These are phyloP conservation scores for Penicillium macrosclerotiorum DNA, from an alignment of 495 filamentous ascomycete genomes.

Conservation along the genomic window DNA sequence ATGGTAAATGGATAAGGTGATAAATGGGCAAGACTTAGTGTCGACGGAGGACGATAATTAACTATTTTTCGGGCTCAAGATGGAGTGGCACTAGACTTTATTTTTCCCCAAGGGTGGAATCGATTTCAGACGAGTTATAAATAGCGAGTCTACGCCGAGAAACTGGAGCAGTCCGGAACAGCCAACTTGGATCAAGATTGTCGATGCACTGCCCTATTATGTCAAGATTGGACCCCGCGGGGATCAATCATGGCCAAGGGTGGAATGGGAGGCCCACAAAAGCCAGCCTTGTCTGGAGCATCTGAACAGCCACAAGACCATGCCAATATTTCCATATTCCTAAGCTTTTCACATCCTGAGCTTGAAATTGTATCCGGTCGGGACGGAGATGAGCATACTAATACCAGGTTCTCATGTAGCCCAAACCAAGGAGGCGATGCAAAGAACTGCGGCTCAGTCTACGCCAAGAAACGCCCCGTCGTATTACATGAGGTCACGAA, in stretches of 20 bases:
- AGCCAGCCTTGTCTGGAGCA: too few species aligned
- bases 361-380: too few species aligned
- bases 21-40: too few species aligned
- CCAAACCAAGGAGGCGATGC: background rate
- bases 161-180: background rate
- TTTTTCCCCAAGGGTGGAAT: background rate
- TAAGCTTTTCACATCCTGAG: too few species aligned
- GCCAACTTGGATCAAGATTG: background rate
- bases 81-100: slow-evolving; percentile 5
- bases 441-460: background rate
- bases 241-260: too few species aligned
- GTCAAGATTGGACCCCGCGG: background rate
- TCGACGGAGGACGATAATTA: too few species aligned
- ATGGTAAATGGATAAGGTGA: too few species aligned
- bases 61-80: background rate
- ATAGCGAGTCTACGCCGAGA: background rate
- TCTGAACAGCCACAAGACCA: too few species aligned
- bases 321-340: too few species aligned
- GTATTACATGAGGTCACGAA: background rate
- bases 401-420: background rate
- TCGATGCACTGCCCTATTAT: slow-evolving; percentile 4
- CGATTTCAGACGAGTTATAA: slow-evolving; percentile 1
- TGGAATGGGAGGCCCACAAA: too few species aligned
- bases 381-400: too few species aligned
- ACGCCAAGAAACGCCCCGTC: background rate